A percentile compares a stretch with the other conserved stretches of the same genome.
These are phyloP conservation scores for Phoma herbarum DNA, from an alignment of 2,329 filamentous ascomycete genomes.

Conservation along the genomic window DNA sequence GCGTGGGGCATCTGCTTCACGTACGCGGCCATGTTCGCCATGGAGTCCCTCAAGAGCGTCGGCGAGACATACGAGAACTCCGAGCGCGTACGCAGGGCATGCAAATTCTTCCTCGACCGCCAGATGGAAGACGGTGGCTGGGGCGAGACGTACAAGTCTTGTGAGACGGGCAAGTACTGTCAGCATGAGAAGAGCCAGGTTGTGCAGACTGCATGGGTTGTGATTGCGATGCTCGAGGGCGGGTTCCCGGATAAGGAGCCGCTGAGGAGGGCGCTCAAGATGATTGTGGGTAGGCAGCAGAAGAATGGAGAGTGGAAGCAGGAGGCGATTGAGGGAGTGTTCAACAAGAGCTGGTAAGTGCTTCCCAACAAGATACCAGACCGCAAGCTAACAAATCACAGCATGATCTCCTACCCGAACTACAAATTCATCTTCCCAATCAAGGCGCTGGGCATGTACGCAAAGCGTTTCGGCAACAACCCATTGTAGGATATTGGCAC, in stretches of 20 bases:
- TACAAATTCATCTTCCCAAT: conserved; percentile 98
- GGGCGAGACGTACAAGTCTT: conserved; percentile 93
- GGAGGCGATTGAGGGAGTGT: conserved; percentile 96
- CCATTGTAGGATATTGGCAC: not conserved
- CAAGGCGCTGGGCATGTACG: conserved; percentile 92
- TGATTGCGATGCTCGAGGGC: conserved; percentile 81
- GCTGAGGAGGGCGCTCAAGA: conserved; percentile 75
- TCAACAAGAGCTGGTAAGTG: conserved; percentile 91
- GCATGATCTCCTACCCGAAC: conserved; percentile 98
- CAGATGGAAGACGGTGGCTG: conserved; percentile 92
- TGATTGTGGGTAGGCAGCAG: conserved; percentile 88
- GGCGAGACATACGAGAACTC: conserved; percentile 85
- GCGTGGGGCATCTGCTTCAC: conserved; percentile 99
- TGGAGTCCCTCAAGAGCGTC: conserved; percentile 82
- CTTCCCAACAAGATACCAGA: not conserved
- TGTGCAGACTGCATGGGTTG: conserved; percentile 94
- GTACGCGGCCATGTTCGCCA: conserved; percentile 94
- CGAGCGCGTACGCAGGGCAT: conserved; percentile 74
- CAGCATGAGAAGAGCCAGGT: conserved; percentile 86
- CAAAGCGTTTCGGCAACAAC: conserved; percentile 52
- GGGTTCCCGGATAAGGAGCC: conserved; percentile 78
- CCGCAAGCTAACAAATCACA: conserved; percentile 44
- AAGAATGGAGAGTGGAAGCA: conserved; percentile 93
- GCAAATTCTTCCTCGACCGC: conserved; percentile 83
- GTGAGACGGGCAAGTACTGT: conserved; percentile 77